These are phyloP conservation scores for Calonectria hawksworthii DNA, from an alignment of 2,329 filamentous ascomycete genomes.

Conservation along the genomic window DNA sequence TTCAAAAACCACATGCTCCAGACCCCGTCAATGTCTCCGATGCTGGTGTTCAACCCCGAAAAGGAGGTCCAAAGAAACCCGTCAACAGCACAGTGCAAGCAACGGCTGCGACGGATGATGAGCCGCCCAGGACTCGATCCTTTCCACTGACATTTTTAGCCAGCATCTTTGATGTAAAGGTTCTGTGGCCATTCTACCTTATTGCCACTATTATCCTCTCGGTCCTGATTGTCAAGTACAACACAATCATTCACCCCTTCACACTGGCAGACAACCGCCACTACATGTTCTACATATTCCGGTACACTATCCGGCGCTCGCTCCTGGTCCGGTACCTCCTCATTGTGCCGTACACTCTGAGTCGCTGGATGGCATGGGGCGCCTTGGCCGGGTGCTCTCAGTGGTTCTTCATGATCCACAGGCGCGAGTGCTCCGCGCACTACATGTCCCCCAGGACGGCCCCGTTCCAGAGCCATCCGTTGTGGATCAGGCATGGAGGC, in stretches of 20 bases:
- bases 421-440: constrained; percentile 33
- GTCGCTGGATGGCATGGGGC: constrained; percentile 77
- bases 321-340: constrained; percentile 75
- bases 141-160: constrained; percentile 24
- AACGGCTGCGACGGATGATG: not conserved
- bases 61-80: not conserved
- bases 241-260: constrained; percentile 96
- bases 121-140: constrained; percentile 13
- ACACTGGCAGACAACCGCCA: constrained; percentile 96
- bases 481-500: constrained; percentile 34
- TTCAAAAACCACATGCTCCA: not conserved
- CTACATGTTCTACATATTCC: constrained; percentile 97
- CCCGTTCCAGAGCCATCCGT: constrained; percentile 49
- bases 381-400: constrained; percentile 65
- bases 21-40: not conserved
- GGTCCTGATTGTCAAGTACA: constrained; percentile 74
- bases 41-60: constrained; percentile 14
- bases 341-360: constrained; percentile 78
- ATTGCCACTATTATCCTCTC: constrained; percentile 54
- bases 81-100: not conserved
- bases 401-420: constrained; percentile 33
- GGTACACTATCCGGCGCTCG: constrained; percentile 80
- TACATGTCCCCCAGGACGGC: constrained; percentile 6
- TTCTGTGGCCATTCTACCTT: constrained; percentile 55
- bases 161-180: constrained; percentile 47